Evolutionary conservation across 352 stramenopile species (phyloP).

Genomic region (Globisporangium cylindrosporum): DNA sequence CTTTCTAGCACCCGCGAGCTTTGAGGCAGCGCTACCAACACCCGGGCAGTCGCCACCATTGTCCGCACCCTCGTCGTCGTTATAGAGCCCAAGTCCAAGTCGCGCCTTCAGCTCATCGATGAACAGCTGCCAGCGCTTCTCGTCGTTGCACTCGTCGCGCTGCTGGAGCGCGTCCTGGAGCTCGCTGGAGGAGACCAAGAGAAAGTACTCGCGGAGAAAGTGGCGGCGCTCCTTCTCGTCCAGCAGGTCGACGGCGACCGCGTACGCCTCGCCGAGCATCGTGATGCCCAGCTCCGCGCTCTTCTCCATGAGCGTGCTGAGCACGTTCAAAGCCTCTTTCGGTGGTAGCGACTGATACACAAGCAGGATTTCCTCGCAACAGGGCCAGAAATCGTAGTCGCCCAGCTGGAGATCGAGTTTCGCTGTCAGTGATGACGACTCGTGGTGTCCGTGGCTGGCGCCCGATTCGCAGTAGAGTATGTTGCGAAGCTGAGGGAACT

Average conservation of each 20-base stretch:
- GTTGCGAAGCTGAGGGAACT: slow-evolving; percentile 27
- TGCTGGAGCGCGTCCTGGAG: slow-evolving; percentile 48
- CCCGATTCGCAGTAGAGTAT: slow-evolving; percentile 22
- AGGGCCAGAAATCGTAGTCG: slow-evolving; percentile 47
- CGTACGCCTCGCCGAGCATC: slow-evolving; percentile 36
- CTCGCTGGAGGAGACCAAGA: slow-evolving; percentile 41
- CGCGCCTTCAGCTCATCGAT: slow-evolving; percentile 48
- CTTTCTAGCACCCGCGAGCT: neutral
- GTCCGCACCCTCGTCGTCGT: slow-evolving; percentile 6
- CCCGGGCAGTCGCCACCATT: slow-evolving; percentile 1
- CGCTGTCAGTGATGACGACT: neutral
- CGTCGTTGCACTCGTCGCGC: slow-evolving; percentile 54
- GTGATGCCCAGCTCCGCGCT: slow-evolving; percentile 34
- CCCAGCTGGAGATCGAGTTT: slow-evolving; percentile 25
- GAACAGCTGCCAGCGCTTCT: slow-evolving; percentile 49
- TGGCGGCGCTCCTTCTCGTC: slow-evolving; percentile 31
- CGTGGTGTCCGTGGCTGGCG: neutral
- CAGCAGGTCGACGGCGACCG: slow-evolving; percentile 42
- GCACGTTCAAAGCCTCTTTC: slow-evolving; percentile 34
- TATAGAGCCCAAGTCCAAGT: slow-evolving; percentile 19
- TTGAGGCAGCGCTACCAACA: neutral
- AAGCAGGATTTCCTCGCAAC: slow-evolving; percentile 42
- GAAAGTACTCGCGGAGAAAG: slow-evolving; percentile 66
- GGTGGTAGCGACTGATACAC: slow-evolving; percentile 39
- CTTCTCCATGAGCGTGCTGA: slow-evolving; percentile 39